Evolutionary conservation across 257 asterid genomes (phyloP).

Genomic region (Nicotiana paniculata): DNA sequence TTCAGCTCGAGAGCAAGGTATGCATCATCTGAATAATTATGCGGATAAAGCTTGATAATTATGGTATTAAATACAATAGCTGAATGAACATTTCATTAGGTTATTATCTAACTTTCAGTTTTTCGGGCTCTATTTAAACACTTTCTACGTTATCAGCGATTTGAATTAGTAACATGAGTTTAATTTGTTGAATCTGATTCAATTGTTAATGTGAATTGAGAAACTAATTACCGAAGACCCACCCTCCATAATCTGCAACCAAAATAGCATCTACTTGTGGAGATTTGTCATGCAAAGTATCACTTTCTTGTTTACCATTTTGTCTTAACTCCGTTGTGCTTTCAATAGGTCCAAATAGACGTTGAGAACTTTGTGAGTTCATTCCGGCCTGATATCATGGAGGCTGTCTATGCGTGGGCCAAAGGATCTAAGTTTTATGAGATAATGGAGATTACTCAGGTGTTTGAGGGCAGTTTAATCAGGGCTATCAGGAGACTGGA

Average conservation of each 20-base stretch:
- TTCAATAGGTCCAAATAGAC: conserved; percentile 73
- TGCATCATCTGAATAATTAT: not conserved
- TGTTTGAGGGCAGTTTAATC: conserved; percentile 96
- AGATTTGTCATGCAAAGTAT: not conserved
- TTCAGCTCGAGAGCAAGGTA: conserved; percentile 99
- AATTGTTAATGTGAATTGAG: not conserved
- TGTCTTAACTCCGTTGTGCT: not conserved
- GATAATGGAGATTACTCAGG: conserved; percentile 89
- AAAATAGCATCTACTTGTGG: not conserved
- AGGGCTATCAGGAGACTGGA: conserved; percentile 95
- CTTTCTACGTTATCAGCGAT: not conserved
- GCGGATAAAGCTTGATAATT: conserved; percentile 2
- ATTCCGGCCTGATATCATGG: conserved; percentile 94
- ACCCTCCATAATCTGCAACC: not conserved
- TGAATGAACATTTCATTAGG: not conserved
- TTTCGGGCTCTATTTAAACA: not conserved
- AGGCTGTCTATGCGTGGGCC: conserved; percentile 92
- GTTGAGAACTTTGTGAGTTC: conserved; percentile 83
- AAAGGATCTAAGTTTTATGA: conserved; percentile 85
- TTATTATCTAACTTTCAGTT: not conserved
- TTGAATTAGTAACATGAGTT: not conserved
- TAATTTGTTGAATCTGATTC: not conserved
- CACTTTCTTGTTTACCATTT: not conserved
- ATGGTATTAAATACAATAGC: not conserved
- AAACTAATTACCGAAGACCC: not conserved